Conservation (phyloP, 257 asterid species). For the Ajuga chamaepitys region DNA sequence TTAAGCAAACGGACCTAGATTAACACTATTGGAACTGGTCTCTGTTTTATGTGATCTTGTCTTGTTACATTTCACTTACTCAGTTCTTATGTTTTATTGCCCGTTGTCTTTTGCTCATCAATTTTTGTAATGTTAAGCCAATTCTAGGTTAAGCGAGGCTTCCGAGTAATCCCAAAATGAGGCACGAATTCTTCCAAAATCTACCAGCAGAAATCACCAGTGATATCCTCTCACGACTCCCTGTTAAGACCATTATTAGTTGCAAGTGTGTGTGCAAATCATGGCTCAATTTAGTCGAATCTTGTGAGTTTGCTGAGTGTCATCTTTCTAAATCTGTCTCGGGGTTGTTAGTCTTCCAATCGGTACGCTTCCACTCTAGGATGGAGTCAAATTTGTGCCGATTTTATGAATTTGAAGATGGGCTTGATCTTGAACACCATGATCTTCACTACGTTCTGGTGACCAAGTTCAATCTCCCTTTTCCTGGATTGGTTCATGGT, state of each 20-base stretch:
- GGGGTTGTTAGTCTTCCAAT: not conserved
- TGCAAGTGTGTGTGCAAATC: conserved; percentile 29
- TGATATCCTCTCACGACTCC: conserved; percentile 30
- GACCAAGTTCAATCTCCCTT: not conserved
- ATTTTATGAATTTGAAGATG: conserved; percentile 17
- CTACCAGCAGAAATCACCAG: conserved; percentile 24
- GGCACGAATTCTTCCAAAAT: not conserved
- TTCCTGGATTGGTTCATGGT: not conserved
- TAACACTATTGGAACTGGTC: no score
- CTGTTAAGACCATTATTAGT: conserved; percentile 1
- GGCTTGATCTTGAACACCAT: conserved; percentile 2
- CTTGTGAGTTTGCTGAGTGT: not conserved
- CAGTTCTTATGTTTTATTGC: no score
- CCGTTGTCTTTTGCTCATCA: no score
- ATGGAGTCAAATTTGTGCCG: not conserved
- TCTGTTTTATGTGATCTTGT: no score
- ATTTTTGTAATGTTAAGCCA: no score
- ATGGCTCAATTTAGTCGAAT: not conserved
- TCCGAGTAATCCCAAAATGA: not conserved
- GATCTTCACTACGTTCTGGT: conserved; percentile 18
- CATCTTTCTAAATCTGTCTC: not conserved
- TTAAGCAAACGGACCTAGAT: no score
- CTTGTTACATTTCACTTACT: no score
- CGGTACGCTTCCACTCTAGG: no score
- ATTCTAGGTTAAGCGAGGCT: no score